Evolutionary conservation across 2,329 filamentous ascomycete species (phyloP).

Genomic region (Drechslera avenae): DNA sequence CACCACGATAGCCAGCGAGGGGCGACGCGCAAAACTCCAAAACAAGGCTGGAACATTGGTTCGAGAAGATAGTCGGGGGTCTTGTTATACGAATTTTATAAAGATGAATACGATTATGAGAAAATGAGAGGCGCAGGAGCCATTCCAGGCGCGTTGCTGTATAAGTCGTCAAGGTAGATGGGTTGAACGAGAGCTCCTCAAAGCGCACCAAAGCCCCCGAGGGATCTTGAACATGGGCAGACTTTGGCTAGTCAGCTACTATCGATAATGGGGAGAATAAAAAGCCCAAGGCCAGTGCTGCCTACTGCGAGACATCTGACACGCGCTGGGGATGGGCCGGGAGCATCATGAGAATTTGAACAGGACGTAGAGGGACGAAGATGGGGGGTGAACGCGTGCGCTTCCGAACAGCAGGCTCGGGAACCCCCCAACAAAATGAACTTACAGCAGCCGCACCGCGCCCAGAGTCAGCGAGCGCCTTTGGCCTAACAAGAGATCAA

Average conservation of each 20-base stretch:
- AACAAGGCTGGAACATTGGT: constrained; percentile 15
- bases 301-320: not conserved
- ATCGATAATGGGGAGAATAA: too few relatives aligned
- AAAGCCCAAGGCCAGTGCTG: not conserved
- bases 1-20: constrained; percentile 19
- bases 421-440: constrained; percentile 31
- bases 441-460: constrained; percentile 19
- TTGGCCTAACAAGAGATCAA: constrained; percentile 29
- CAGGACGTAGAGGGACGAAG: constrained; percentile 18
- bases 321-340: constrained; percentile 1
- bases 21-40: constrained; percentile 18
- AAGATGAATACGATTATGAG: not conserved
- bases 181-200: not conserved
- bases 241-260: too few relatives aligned
- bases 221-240: too few relatives aligned
- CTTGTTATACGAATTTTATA: not conserved
- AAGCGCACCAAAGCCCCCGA: not conserved
- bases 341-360: constrained; percentile 8
- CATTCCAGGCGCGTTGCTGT: not conserved
- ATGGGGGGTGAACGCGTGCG: constrained; percentile 21
- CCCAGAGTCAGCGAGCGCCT: constrained; percentile 29
- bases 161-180: not conserved
- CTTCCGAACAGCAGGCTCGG: constrained; percentile 25
- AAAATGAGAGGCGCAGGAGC: not conserved
- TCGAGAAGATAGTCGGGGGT: not conserved